Conservation (phyloP, 2,329 filamentous ascomycete genomes). For the Pezicula carpinea region DNA sequence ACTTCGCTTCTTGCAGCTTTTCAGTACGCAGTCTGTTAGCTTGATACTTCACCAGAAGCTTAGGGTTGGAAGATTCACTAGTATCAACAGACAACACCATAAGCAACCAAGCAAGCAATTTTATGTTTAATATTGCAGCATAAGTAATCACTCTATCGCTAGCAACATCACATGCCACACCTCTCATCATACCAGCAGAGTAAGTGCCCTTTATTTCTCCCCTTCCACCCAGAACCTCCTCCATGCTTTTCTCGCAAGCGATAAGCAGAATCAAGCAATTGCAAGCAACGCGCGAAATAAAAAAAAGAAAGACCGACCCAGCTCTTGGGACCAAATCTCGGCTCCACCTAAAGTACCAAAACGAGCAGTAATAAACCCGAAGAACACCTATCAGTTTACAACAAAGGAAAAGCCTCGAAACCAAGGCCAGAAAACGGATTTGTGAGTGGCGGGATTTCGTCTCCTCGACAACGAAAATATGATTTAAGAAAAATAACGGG, state of each 20-base stretch:
- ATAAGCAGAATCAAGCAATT: slow-evolving; percentile 1
- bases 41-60: too few relatives aligned
- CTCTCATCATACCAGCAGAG: background rate
- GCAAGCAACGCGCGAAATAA: slow-evolving; percentile 3
- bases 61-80: too few relatives aligned
- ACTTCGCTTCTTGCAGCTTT: too few relatives aligned
- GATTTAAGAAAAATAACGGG: slow-evolving; percentile 4
- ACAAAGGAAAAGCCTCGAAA: slow-evolving; percentile 9
- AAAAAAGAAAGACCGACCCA: slow-evolving; percentile 10
- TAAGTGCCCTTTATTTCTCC: background rate
- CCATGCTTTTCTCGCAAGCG: background rate
- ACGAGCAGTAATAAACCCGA: background rate
- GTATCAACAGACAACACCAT: too few relatives aligned
- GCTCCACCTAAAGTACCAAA: background rate
- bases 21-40: too few relatives aligned
- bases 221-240: background rate
- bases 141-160: background rate
- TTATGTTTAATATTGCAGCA: slow-evolving; percentile 18
- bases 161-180: slow-evolving; percentile 16
- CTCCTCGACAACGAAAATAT: slow-evolving; percentile 2
- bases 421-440: background rate
- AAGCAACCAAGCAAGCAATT: slow-evolving; percentile 8
- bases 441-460: slow-evolving; percentile 5
- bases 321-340: slow-evolving; percentile 9
- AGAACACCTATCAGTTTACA: background rate